Evolutionary conservation across 495 filamentous ascomycete genomes (phyloP).

Genomic region (Daldinia vernicosa): DNA sequence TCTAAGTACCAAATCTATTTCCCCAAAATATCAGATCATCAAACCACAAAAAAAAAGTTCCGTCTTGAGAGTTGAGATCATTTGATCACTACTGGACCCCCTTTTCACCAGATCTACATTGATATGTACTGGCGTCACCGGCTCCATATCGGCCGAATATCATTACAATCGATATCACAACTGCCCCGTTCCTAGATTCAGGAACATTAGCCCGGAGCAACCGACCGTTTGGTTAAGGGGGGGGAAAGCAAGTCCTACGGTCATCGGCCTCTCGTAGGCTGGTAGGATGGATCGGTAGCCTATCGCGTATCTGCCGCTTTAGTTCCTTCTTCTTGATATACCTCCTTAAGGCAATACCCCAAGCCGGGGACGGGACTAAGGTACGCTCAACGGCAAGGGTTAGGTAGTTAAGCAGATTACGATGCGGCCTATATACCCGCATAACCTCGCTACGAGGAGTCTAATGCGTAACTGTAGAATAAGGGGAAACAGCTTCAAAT

Average conservation of each 20-base stretch:
- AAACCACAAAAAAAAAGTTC: conserved; percentile 32
- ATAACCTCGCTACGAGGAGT: conserved; percentile 15
- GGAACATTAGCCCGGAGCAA: conserved; percentile 16
- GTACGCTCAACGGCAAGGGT: neutral
- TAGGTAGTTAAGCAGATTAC: conserved; percentile 20
- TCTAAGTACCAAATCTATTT: conserved; percentile 3
- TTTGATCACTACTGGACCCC: conserved; percentile 19
- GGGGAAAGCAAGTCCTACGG: neutral
- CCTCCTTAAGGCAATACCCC: neutral
- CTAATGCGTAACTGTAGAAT: conserved; percentile 14
- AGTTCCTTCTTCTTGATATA: conserved; percentile 4
- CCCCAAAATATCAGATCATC: conserved; percentile 29
- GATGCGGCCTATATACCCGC: conserved; percentile 33
- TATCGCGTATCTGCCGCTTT: conserved; percentile 14
- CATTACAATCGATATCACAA: conserved; percentile 26
- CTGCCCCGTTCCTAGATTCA: conserved; percentile 19
- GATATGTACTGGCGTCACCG: conserved; percentile 38
- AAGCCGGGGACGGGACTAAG: neutral
- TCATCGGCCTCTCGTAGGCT: conserved; percentile 20
- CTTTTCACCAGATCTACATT: conserved; percentile 34
- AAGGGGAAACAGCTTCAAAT: conserved; percentile 31
- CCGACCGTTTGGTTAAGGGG: conserved; percentile 20
- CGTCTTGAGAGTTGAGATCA: conserved; percentile 24
- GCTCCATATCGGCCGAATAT: conserved; percentile 31
- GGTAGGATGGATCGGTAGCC: conserved; percentile 34